These are phyloP conservation scores for Stemphylium lycopersici DNA, from an alignment of 2,329 filamentous ascomycete species.

Conservation along the genomic window DNA sequence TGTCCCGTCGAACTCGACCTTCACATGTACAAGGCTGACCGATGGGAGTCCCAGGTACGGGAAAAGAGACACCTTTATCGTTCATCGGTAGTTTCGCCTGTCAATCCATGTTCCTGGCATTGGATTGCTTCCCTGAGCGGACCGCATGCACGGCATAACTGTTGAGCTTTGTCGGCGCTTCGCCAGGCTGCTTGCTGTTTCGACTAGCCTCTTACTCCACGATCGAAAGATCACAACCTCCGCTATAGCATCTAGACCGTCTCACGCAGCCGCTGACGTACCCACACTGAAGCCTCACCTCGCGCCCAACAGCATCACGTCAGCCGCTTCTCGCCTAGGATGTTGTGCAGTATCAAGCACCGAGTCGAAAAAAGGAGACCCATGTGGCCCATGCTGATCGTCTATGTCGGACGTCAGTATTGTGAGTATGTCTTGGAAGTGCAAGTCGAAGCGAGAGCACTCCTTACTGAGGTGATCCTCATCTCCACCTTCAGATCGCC, in stretches of 20 bases:
- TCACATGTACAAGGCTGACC: constrained; percentile 4
- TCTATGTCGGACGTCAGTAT: neutral
- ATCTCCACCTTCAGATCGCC: neutral
- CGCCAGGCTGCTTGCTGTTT: constrained; percentile 30
- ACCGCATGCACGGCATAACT: constrained; percentile 17
- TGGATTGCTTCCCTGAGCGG: constrained; percentile 7
- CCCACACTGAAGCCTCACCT: constrained; percentile 7
- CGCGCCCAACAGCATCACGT: constrained; percentile 3
- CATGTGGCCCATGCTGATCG: neutral
- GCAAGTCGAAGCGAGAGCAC: neutral
- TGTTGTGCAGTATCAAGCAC: neutral
- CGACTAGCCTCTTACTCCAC: constrained; percentile 6
- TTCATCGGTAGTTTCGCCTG: constrained; percentile 4
- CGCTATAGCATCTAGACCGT: constrained; percentile 22
- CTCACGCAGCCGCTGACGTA: constrained; percentile 22
- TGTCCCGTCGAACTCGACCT: constrained; percentile 1
- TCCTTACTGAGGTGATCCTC: neutral
- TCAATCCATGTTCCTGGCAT: constrained; percentile 9
- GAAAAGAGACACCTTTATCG: neutral
- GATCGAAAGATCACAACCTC: constrained; percentile 6
- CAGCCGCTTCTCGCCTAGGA: constrained; percentile 3
- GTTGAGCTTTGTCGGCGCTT: constrained; percentile 23
- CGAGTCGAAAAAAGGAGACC: neutral
- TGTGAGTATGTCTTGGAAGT: neutral
- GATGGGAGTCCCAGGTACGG: neutral